A percentile compares a stretch with the other conserved stretches of the same genome.
These are phyloP conservation scores for Malassezia yamatoensis DNA, from an alignment of 1,284 basidiomycete genomes.

Conservation along the genomic window DNA sequence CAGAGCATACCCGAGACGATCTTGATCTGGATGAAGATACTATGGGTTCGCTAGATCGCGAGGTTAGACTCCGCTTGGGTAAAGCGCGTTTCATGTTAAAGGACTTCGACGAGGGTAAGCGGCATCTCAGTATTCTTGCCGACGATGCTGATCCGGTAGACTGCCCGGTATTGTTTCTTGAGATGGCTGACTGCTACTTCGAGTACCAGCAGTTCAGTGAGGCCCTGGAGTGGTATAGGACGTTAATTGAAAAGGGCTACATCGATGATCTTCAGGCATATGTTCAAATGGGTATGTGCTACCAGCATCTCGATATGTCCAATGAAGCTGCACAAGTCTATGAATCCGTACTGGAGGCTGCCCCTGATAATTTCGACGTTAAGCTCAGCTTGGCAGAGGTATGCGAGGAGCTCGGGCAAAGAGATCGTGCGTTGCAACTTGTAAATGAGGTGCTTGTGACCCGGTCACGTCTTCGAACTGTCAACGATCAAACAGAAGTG, in stretches of 20 bases:
- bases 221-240: conserved; percentile 30
- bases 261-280: conserved; percentile 28
- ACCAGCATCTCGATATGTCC: conserved; percentile 27
- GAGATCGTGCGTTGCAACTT: conserved; percentile 68
- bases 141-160: conserved; percentile 27
- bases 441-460: conserved; percentile 60
- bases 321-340: conserved; percentile 28
- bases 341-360: conserved; percentile 59
- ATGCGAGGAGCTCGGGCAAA: conserved; percentile 67
- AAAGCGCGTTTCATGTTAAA: conserved; percentile 72
- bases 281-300: conserved; percentile 34
- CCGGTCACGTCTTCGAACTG: conserved; percentile 14
- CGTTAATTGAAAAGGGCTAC: conserved; percentile 20
- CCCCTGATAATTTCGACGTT: conserved; percentile 62
- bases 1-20: conserved; percentile 67
- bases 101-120: conserved; percentile 70
- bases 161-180: conserved; percentile 26
- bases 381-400: conserved; percentile 61
- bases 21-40: conserved; percentile 65
- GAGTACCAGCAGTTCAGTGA: conserved; percentile 30
- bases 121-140: conserved; percentile 30
- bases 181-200: conserved; percentile 35
- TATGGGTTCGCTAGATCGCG: conserved; percentile 60
- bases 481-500: background rate
- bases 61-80: conserved; percentile 74